These are phyloP conservation scores for Anthracocystis panici-leucophaei DNA, from an alignment of 1,284 basidiomycete species.

Conservation along the genomic window DNA sequence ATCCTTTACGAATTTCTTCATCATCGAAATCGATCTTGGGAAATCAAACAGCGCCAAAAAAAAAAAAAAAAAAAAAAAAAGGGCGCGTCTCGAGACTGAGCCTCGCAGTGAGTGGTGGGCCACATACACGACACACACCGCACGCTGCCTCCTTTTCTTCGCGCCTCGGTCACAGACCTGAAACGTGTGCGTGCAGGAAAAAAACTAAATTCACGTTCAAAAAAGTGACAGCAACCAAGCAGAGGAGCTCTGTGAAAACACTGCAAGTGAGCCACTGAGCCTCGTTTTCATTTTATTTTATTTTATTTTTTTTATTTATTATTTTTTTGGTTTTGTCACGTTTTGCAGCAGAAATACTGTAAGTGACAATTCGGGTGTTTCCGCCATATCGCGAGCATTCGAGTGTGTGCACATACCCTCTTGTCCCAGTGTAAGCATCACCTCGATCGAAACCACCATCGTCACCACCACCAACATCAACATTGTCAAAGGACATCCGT, in stretches of 20 bases:
- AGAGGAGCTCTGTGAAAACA: too few relatives aligned
- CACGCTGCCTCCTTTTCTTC: not conserved
- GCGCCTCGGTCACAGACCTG: too few relatives aligned
- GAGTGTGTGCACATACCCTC: not conserved
- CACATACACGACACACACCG: too few relatives aligned
- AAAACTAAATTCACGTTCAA: not conserved
- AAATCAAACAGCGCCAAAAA: too few relatives aligned
- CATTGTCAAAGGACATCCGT: not conserved
- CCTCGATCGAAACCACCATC: conserved; percentile 12
- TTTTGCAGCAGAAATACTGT: conserved; percentile 2
- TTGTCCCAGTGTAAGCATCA: not conserved
- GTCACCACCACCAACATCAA: conserved; percentile 4
- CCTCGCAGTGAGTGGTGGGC: too few relatives aligned
- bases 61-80: too few relatives aligned
- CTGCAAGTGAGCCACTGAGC: too few relatives aligned
- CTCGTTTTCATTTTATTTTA: too few relatives aligned
- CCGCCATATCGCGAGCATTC: not conserved
- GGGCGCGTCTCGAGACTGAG: too few relatives aligned
- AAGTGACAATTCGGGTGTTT: not conserved
- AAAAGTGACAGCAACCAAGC: not conserved
- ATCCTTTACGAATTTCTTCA: too few relatives aligned
- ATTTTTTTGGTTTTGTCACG: conserved; percentile 1
- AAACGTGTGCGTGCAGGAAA: too few relatives aligned
- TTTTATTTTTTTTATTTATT: not conserved
- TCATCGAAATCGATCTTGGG: too few relatives aligned